A percentile compares a stretch with the other conserved stretches of the same genome.
Conservation (phyloP, 331 rosid genomes). For the Ulmus americana region DNA sequence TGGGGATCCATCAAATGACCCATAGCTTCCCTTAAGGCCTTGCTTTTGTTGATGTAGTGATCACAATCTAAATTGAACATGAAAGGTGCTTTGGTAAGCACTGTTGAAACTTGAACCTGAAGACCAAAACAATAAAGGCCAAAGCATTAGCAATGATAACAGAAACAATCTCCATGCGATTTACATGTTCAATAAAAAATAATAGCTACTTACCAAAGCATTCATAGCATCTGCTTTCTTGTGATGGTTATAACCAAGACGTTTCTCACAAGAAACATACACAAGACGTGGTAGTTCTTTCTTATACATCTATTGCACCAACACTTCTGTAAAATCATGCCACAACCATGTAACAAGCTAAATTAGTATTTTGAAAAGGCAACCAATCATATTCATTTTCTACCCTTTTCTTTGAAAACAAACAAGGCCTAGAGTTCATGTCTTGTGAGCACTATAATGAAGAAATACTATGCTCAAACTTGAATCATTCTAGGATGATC, state of each 20-base stretch:
- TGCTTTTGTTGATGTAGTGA: slow-evolving; percentile 38
- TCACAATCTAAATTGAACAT: slow-evolving; percentile 39
- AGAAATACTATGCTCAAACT: too few species aligned
- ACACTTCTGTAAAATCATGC: too few species aligned
- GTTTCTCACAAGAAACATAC: slow-evolving; percentile 39
- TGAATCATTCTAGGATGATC: too few species aligned
- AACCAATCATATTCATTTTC: too few species aligned
- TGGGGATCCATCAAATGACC: slow-evolving; percentile 40
- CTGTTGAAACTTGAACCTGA: slow-evolving; percentile 36
- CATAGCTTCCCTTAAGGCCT: slow-evolving; percentile 36
- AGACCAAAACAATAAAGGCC: not conserved
- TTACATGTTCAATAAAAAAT: not conserved
- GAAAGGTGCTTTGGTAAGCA: slow-evolving; percentile 37
- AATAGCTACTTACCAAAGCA: slow-evolving; percentile 26
- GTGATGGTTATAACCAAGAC: slow-evolving; percentile 39
- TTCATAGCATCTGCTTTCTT: slow-evolving; percentile 42
- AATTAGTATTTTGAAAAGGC: too few species aligned
- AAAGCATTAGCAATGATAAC: not conserved
- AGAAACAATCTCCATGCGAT: not conserved
- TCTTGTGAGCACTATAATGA: too few species aligned
- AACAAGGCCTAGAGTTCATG: too few species aligned
- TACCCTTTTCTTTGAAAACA: too few species aligned
- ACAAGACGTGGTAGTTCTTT: slow-evolving; percentile 34
- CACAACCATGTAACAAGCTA: too few species aligned
- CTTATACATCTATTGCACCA: too few species aligned